Percentiles rank a stretch among this genome's conserved stretches.
These are phyloP conservation scores for Sesbania bispinosa DNA, from an alignment of 306 rosid species.

Conservation along the genomic window DNA sequence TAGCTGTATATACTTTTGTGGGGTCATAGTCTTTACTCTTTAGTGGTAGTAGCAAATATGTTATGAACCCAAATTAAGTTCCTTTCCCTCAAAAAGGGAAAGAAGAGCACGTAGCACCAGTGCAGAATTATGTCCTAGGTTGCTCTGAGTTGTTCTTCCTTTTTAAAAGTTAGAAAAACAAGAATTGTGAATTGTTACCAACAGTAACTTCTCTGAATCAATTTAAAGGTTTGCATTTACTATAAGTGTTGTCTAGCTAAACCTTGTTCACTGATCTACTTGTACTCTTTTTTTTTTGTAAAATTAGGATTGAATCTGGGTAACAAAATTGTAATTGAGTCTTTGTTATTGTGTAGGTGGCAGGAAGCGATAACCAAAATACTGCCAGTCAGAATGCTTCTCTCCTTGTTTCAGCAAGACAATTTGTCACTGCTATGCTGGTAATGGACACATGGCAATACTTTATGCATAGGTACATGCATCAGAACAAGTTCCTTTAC, in stretches of 20 bases:
- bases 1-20: background rate
- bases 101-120: background rate
- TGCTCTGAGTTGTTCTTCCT: background rate
- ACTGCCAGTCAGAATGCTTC: constrained; percentile 40
- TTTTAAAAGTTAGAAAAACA: background rate
- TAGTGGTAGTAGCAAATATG: constrained; percentile 12
- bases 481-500: constrained; percentile 88
- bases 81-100: background rate
- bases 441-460: constrained; percentile 98
- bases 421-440: constrained; percentile 78
- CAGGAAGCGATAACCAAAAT: constrained; percentile 50
- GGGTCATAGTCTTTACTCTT: background rate
- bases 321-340: constrained; percentile 12
- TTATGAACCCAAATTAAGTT: constrained; percentile 1
- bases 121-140: background rate
- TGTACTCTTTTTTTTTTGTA: background rate
- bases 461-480: constrained; percentile 97
- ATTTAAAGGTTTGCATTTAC: background rate
- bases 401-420: constrained; percentile 48
- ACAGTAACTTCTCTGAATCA: constrained; percentile 10
- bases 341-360: constrained; percentile 48
- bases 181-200: background rate
- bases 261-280: background rate
- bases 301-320: constrained; percentile 15
- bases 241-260: background rate